Evolutionary conservation across 1,284 basidiomycete genomes (phyloP), one percentile per base, ranked within the genome.

Genomic region (Naganishia cerealis): DNA sequence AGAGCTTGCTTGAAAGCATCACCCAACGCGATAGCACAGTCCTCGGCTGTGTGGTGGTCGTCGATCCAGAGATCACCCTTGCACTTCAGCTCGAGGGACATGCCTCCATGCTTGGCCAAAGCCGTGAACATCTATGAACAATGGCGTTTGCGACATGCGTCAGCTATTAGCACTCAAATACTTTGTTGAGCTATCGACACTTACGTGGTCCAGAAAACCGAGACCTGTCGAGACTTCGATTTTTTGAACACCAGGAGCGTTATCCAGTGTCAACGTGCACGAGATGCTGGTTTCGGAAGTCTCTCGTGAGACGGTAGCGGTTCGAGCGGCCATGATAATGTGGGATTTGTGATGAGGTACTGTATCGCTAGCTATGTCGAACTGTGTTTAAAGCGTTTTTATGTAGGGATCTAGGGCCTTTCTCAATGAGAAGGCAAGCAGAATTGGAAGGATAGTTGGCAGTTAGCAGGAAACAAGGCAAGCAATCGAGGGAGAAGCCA

Each of bases 41-140:
- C 94, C 86, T 97, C 94, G 85, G 95, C 93, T 55, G 95, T 93
- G 83, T 99, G 96, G 80, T 99, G 96, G 82, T 99, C 96, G 81
- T 99, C 96, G 71, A 99, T 97, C 87, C 90, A 92, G 18, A 99
- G 84, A 81, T 99, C 96, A 59, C 96, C 96, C 75, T 91, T 88
- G 81, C 94, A 98, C 75, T 90, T 89, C 81, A 99, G 85, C 15
- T 85, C 87, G 66, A 99, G 84, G 0, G 91, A 94, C 87, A 94
- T 90, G 71, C 92, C 91, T 13, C 90, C 87, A 82, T 97, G 94
- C 79, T 96, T 96, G 48, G 94, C 93, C 5, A 97, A 85, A 1
- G 94, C 94, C 72, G 91, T 88, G 76, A 91, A 92, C 94, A 97
- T 97, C 94, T 96, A 71, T 7, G n/a, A 39, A 26, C 29, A 53